Evolutionary conservation across 768 basidiomycete genomes (phyloP).

Genomic region (Myochromella boudieri): DNA sequence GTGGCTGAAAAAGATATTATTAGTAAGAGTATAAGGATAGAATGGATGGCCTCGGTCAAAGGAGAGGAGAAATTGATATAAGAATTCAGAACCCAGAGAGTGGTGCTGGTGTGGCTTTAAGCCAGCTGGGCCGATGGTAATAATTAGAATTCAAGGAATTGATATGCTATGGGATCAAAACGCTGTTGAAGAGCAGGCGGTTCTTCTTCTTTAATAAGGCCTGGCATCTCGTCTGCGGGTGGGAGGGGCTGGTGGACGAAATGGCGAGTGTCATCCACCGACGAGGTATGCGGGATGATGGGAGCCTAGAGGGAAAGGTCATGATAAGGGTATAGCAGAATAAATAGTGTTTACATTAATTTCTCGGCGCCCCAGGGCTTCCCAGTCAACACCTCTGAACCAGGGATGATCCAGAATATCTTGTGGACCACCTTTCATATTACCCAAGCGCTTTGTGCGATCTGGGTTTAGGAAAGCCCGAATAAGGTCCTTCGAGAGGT

Average conservation of each 20-base stretch:
- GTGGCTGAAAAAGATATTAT: too few species aligned
- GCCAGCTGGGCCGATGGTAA: too few species aligned
- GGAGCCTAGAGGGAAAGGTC: slow-evolving; percentile 59
- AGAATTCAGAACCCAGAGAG: too few species aligned
- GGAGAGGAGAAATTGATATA: too few species aligned
- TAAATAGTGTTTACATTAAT: slow-evolving; percentile 60
- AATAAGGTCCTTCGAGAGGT: slow-evolving; percentile 86
- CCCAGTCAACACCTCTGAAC: slow-evolving; percentile 96
- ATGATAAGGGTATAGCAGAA: slow-evolving; percentile 3
- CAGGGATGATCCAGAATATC: slow-evolving; percentile 92
- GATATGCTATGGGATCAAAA: slow-evolving; percentile 67
- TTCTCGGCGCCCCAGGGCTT: slow-evolving; percentile 79
- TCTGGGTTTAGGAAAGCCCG: slow-evolving; percentile 89
- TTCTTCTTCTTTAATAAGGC: slow-evolving; percentile 64
- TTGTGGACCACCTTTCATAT: slow-evolving; percentile 88
- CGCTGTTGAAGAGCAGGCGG: slow-evolving; percentile 58
- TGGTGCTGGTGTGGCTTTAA: too few species aligned
- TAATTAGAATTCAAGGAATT: slow-evolving; percentile 78
- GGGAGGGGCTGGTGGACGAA: slow-evolving; percentile 80
- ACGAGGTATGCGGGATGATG: slow-evolving; percentile 80
- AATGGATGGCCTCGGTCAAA: too few species aligned
- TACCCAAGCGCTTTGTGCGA: slow-evolving; percentile 87
- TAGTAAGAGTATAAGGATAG: too few species aligned
- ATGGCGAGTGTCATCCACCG: slow-evolving; percentile 82
- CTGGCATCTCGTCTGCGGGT: slow-evolving; percentile 73